phyloP scores from a whole-genome alignment of 2,329 filamentous ascomycete genomes.

The Neofusicoccum kwambonambiense region DNA sequence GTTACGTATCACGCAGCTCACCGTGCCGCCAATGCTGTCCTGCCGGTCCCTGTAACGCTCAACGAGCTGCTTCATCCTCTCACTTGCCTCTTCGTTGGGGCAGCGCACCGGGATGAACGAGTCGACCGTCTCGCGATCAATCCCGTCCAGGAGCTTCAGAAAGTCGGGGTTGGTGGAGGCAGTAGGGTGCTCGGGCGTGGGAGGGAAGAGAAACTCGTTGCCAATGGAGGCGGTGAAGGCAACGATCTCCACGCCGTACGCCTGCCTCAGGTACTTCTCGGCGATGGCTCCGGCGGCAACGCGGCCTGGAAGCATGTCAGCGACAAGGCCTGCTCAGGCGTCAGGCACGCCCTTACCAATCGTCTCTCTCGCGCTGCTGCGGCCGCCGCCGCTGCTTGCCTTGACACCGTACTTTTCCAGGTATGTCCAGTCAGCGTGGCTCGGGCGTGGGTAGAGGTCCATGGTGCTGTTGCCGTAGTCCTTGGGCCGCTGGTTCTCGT shows the following conservation, averaged over 20 bases:
- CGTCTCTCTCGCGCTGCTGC: constrained; percentile 90
- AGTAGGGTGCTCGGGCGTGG: constrained; percentile 65
- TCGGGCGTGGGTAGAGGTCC: constrained; percentile 85
- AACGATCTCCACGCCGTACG: constrained; percentile 85
- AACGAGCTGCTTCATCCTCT: constrained; percentile 76
- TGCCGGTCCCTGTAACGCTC: constrained; percentile 72
- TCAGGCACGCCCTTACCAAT: constrained; percentile 58
- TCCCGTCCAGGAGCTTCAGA: constrained; percentile 67
- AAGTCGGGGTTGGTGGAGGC: constrained; percentile 76
- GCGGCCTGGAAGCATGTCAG: constrained; percentile 52
- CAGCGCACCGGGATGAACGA: constrained; percentile 82
- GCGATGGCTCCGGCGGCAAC: constrained; percentile 90
- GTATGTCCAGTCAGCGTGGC: constrained; percentile 96
- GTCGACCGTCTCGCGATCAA: constrained; percentile 78
- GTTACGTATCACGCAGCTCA: constrained; percentile 90
- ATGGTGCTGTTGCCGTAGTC: constrained; percentile 91
- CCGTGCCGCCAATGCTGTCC: constrained; percentile 91
- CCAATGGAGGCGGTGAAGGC: constrained; percentile 88
- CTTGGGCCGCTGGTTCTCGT: constrained; percentile 88
- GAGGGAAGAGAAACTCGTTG: constrained; percentile 71
- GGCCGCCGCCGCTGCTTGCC: constrained; percentile 83
- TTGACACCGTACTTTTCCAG: constrained; percentile 96
- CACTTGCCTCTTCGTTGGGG: constrained; percentile 64
- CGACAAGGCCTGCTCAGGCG: neutral
- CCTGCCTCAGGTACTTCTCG: constrained; percentile 82